Evolutionary conservation across 331 rosid genomes (phyloP), one percentile per base, ranked within the genome.

Genomic region (Ulmus americana): DNA sequence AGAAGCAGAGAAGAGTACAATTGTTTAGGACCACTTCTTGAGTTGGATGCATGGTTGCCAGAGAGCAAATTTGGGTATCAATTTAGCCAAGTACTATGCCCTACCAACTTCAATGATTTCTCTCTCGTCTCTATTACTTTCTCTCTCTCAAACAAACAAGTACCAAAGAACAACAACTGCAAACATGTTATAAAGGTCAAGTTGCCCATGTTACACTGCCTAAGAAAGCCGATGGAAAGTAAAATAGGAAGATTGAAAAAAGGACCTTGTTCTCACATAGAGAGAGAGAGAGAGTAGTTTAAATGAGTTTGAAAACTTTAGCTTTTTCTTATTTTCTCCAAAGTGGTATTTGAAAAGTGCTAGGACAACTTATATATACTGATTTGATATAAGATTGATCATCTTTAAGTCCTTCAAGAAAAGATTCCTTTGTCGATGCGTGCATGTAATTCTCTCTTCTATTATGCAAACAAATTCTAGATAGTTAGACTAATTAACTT

Each of bases 1-100:
- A 13, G 39, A 40, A 45, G 53, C 45, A 48, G 72, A 55, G 49
- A 12, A 45, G 14, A 20, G 57, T 67, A 59, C 72, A 28, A 28
- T 63, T 53, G 56, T 46, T 61, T 49, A 55, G 88, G 92, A 86
- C 88, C 92, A 86, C 92, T 40, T 40, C 11, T 12, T 43, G 46
- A 49, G 72, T 28, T 28, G 35, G 55, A 62, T 66, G 73, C 61
- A 63, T 61, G 68, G 51, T 55, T 69, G 22, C 65, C 59, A 28
- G 65, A 57, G 46, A 70, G 42, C 53, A 70, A 59, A 45, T 51
- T 61, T 59, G 61, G 71, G 43, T 64, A 47, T 70, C 73, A 58
- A 65, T 66, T 68, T 52, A 73, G 65, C 72, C 78, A 47, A 42
- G 67, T 55, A 71, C 73, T 53, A 53, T 72, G 77, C 42, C 76